phyloP scores from a whole-genome alignment of 306 rosid species.

The Begonia masoniana region DNA sequence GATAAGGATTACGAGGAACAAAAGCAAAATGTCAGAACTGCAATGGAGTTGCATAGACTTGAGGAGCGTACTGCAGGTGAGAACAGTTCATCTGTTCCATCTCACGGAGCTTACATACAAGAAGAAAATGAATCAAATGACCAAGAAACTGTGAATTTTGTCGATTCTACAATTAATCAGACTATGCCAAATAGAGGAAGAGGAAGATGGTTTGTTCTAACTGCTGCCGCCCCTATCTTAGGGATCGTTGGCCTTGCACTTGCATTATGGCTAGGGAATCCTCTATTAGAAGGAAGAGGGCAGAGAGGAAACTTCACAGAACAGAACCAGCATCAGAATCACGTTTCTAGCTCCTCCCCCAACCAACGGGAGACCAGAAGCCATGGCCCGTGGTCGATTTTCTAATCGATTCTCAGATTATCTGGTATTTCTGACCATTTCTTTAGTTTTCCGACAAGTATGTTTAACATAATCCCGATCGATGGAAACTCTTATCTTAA shows the following conservation, averaged over 20 bases:
- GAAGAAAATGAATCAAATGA: slow-evolving; percentile 23
- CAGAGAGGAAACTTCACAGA: slow-evolving; percentile 12
- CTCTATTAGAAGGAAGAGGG: slow-evolving; percentile 31
- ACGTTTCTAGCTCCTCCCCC: slow-evolving; percentile 19
- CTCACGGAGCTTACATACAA: slow-evolving; percentile 28
- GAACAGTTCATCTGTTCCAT: slow-evolving; percentile 29
- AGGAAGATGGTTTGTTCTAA: slow-evolving; percentile 70
- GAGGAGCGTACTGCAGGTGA: slow-evolving; percentile 26
- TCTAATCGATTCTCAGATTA: slow-evolving; percentile 13
- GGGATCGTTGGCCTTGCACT: slow-evolving; percentile 72
- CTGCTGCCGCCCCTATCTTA: slow-evolving; percentile 89
- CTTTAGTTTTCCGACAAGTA: too few relatives aligned
- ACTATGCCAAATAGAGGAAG: slow-evolving; percentile 31
- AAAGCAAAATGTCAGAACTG: slow-evolving; percentile 26
- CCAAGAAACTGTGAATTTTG: slow-evolving; percentile 14
- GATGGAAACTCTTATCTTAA: too few relatives aligned
- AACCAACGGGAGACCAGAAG: slow-evolving; percentile 56
- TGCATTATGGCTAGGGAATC: slow-evolving; percentile 77
- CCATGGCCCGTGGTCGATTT: slow-evolving; percentile 84
- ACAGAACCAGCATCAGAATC: slow-evolving; percentile 25
- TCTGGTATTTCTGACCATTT: too few relatives aligned
- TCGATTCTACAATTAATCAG: slow-evolving; percentile 16
- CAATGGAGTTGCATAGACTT: slow-evolving; percentile 23
- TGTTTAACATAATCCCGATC: too few relatives aligned
- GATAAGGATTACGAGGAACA: slow-evolving; percentile 81